phyloP scores from a whole-genome alignment of 2,329 filamentous ascomycete species.

The Fusarium neocosmosporiellum region DNA sequence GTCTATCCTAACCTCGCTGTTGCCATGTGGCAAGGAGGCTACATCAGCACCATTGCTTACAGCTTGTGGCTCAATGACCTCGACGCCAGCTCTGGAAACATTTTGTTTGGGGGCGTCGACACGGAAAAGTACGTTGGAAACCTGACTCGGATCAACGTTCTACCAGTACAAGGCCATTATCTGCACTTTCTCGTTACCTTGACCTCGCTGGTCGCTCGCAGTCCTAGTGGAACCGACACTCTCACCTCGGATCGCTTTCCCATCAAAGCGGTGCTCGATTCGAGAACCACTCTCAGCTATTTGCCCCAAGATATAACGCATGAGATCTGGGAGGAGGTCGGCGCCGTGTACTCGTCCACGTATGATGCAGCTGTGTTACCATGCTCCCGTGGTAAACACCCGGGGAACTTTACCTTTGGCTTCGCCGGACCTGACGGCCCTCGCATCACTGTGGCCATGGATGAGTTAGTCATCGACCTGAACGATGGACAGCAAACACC shows the following conservation, averaged over 20 bases:
- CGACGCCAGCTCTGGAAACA: slow-evolving; percentile 71
- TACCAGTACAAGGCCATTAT: slow-evolving; percentile 52
- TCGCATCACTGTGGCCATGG: slow-evolving; percentile 63
- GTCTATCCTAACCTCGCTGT: slow-evolving; percentile 71
- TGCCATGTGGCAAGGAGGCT: slow-evolving; percentile 69
- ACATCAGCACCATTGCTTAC: slow-evolving; percentile 76
- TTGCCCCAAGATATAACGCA: slow-evolving; percentile 70
- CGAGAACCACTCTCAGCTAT: slow-evolving; percentile 78
- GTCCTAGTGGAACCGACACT: slow-evolving; percentile 60
- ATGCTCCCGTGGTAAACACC: slow-evolving; percentile 58
- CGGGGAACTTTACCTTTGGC: slow-evolving; percentile 65
- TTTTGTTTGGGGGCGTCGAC: slow-evolving; percentile 86
- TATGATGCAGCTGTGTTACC: slow-evolving; percentile 59
- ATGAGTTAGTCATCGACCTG: slow-evolving; percentile 65
- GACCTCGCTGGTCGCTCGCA: slow-evolving; percentile 60
- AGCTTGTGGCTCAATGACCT: slow-evolving; percentile 75
- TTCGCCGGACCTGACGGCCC: slow-evolving; percentile 62
- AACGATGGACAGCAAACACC: slow-evolving; percentile 46
- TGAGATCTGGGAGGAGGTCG: slow-evolving; percentile 65
- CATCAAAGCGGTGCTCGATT: slow-evolving; percentile 76
- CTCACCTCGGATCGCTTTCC: slow-evolving; percentile 58
- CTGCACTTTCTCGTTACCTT: slow-evolving; percentile 62
- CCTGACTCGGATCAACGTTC: slow-evolving; percentile 70
- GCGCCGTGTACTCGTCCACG: slow-evolving; percentile 57
- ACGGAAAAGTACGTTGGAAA: slow-evolving; percentile 76